A percentile compares a stretch with the other conserved stretches of the same genome.
phyloP scores from a whole-genome alignment of 768 basidiomycete species.

The Suillus subluteus region DNA sequence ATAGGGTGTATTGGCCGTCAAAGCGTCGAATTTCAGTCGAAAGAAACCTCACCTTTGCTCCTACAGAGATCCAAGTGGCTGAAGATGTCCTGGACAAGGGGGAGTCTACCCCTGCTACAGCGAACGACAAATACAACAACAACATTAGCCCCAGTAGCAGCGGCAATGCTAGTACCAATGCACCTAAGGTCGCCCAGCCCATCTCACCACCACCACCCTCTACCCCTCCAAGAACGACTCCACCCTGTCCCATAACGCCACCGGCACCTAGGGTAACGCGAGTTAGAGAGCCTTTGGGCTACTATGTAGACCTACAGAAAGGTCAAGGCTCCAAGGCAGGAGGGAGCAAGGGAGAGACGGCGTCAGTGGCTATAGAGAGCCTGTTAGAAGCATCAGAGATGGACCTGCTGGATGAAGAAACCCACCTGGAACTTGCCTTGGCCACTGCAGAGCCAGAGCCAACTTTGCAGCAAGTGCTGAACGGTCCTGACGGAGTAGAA shows the following conservation, averaged over 20 bases:
- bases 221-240: too few species aligned
- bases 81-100: slow-evolving; percentile 10
- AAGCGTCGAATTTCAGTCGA: too few species aligned
- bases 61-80: background rate
- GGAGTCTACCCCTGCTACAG: background rate
- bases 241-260: too few species aligned
- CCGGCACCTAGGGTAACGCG: too few species aligned
- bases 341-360: background rate
- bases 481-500: background rate
- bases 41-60: slow-evolving; percentile 17
- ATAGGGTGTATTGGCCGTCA: slow-evolving; percentile 34
- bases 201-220: background rate
- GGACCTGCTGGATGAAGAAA: background rate
- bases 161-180: too few species aligned
- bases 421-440: background rate
- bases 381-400: background rate
- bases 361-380: background rate
- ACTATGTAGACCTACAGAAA: background rate
- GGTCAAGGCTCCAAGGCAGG: background rate
- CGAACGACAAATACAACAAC: too few species aligned
- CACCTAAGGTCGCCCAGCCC: background rate
- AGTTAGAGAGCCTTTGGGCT: background rate
- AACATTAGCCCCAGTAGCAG: too few species aligned
- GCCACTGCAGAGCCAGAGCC: background rate
- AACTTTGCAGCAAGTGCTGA: slow-evolving; percentile 5